Evolutionary conservation across 2,329 filamentous ascomycete genomes (phyloP), one percentile per base, ranked within the genome.

Genomic region (Fusarium phyllophilum): DNA sequence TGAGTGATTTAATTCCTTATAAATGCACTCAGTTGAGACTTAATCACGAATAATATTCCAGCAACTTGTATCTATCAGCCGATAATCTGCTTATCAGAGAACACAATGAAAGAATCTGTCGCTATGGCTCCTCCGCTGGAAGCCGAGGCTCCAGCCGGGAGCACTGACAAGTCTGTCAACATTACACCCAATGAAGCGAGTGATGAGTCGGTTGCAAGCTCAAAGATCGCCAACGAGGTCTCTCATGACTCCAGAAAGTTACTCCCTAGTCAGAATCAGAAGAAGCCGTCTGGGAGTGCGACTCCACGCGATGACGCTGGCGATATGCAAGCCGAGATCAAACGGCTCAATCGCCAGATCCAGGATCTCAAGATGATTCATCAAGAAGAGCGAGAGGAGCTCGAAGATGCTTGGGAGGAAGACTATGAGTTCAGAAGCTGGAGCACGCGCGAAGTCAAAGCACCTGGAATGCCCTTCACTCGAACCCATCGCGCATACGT

Each of bases 121-220:
- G 3, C 5, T 11, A 48, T 48, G 29, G 4, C 45, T 48, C 45
- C 26, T n/a, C 26, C 14, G 15, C 6, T n/a, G 5, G 20, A 48
- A 8, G 6, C 17, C 4, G 10, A 31, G 26, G 10, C 14, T 31
- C 20, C 7, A 31, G 6, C 29, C 6, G 10, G 7, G 10, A 31
- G 26, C 14, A 48, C n/a, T 17, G 26, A 17, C 10, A 31, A 31
- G 17, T 22, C 20, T 3, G 2, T 26, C 5, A 12, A 15, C 18
- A 14, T 5, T 14, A 5, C 26, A 22, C 20, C 13, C 13, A 3
- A 29, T 6, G 26, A 11, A 29, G 18, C 45, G 10, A 15, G 13
- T 15, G 24, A n/a, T 13, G 20, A 17, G 8, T 12, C 8, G 2
- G 5, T 0, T 3, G 3, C 15, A 8, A 3, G 15, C 29, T n/a